These are phyloP conservation scores for Nicotiana knightiana DNA, from an alignment of 257 asterid species.

Conservation along the genomic window DNA sequence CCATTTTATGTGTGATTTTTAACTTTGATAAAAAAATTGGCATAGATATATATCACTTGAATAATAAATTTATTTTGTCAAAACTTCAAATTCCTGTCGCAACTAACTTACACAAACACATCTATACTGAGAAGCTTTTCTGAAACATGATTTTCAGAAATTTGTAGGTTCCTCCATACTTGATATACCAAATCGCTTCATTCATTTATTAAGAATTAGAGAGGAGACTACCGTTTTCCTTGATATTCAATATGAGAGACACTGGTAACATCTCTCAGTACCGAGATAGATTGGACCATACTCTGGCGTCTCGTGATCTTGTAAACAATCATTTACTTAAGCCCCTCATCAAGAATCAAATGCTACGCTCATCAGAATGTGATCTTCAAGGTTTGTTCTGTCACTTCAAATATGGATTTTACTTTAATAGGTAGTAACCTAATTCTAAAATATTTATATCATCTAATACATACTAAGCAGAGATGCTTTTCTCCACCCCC, in stretches of 20 bases:
- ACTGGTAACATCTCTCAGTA: slow-evolving; percentile 47
- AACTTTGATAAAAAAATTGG: not conserved
- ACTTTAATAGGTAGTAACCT: not conserved
- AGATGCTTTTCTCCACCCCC: not conserved
- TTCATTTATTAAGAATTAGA: not conserved
- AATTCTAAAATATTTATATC: not conserved
- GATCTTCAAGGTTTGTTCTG: slow-evolving; percentile 11
- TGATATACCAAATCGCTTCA: not conserved
- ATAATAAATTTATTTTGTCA: not conserved
- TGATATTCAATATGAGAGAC: slow-evolving; percentile 42
- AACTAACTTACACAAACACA: not conserved
- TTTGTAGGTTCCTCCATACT: slow-evolving; percentile 2
- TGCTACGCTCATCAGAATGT: slow-evolving; percentile 34
- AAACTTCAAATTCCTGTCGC: not conserved
- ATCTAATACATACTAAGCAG: not conserved
- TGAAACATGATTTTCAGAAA: not conserved
- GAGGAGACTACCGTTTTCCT: slow-evolving; percentile 6
- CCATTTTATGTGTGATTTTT: not conserved
- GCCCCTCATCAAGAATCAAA: slow-evolving; percentile 56
- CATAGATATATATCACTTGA: not conserved
- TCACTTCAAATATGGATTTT: not conserved
- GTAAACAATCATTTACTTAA: slow-evolving; percentile 37
- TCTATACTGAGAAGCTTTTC: not conserved
- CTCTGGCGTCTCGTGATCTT: slow-evolving; percentile 48
- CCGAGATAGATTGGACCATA: slow-evolving; percentile 54